Percentiles rank a stretch among this genome's conserved stretches.
These are phyloP conservation scores for Colletotrichum gloeosporioides DNA, from an alignment of 2,329 filamentous ascomycete species.

Conservation along the genomic window DNA sequence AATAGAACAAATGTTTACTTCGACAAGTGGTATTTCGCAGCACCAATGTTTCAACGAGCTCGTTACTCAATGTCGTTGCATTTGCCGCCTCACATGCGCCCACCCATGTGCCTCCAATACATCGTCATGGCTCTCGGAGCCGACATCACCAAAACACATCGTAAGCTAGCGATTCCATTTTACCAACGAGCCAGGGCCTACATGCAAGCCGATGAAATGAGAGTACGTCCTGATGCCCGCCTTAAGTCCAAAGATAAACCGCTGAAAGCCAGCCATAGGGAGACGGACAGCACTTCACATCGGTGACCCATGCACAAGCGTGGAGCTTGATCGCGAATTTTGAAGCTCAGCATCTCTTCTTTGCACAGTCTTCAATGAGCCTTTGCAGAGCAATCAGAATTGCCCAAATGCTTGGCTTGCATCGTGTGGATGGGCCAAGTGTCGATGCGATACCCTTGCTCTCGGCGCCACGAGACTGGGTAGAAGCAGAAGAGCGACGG, in stretches of 20 bases:
- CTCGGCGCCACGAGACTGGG: slow-evolving; percentile 69
- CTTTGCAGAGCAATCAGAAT: slow-evolving; percentile 65
- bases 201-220: slow-evolving; percentile 25
- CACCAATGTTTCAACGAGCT: slow-evolving; percentile 23
- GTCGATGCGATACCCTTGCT: slow-evolving; percentile 69
- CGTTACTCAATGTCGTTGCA: slow-evolving; percentile 17
- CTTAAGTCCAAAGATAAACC: neutral
- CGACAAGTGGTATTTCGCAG: slow-evolving; percentile 19
- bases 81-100: slow-evolving; percentile 23
- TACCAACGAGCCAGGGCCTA: slow-evolving; percentile 25
- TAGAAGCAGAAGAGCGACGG: slow-evolving; percentile 69
- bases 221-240: neutral
- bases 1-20: slow-evolving; percentile 24
- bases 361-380: slow-evolving; percentile 72
- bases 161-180: slow-evolving; percentile 17
- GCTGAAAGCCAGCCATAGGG: too few species aligned
- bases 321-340: slow-evolving; percentile 67
- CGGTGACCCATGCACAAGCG: slow-evolving; percentile 64
- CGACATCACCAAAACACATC: slow-evolving; percentile 12
- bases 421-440: slow-evolving; percentile 64
- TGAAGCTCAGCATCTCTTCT: slow-evolving; percentile 73
- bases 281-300: slow-evolving; percentile 45
- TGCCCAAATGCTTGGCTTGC: slow-evolving; percentile 70
- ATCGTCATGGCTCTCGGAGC: slow-evolving; percentile 24
- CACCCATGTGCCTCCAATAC: slow-evolving; percentile 27